A percentile compares a stretch with the other conserved stretches of the same genome.
These are phyloP conservation scores for Euphrasia confusa DNA, from an alignment of 257 asterid species.

Conservation along the genomic window DNA sequence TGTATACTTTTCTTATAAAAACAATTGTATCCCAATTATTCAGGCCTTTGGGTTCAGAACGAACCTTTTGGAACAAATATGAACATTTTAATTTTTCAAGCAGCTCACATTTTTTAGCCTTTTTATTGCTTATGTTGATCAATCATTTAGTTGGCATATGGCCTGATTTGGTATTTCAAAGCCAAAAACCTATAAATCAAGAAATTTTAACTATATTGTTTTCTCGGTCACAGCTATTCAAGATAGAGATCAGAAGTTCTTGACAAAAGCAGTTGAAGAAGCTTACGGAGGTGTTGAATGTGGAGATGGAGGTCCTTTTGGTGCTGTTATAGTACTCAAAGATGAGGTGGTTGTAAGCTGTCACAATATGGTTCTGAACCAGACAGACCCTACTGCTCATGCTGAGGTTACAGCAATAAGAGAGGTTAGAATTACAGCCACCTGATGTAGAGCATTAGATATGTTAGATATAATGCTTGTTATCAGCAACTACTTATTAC, in stretches of 20 bases:
- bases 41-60: background rate
- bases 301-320: slow-evolving; percentile 98
- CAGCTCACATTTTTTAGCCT: background rate
- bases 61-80: background rate
- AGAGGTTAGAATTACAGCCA: slow-evolving; percentile 59
- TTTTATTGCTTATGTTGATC: slow-evolving; percentile 16
- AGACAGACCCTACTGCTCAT: slow-evolving; percentile 97
- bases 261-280: slow-evolving; percentile 91
- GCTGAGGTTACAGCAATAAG: slow-evolving; percentile 98
- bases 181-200: slow-evolving; percentile 13
- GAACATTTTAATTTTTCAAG: background rate
- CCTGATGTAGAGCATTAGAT: background rate
- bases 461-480: slow-evolving; percentile 8
- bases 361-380: slow-evolving; percentile 78
- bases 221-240: slow-evolving; percentile 59
- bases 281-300: slow-evolving; percentile 93
- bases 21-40: background rate
- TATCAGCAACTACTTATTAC: background rate
- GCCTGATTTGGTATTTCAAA: slow-evolving; percentile 11
- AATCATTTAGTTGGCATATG: slow-evolving; percentile 20
- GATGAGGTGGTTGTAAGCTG: slow-evolving; percentile 90
- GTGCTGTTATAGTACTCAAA: slow-evolving; percentile 85
- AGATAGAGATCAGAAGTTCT: slow-evolving; percentile 86
- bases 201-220: slow-evolving; percentile 8
- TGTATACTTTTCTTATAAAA: too few relatives aligned